These are phyloP conservation scores for Parmelia sp. DNA, from an alignment of 495 filamentous ascomycete genomes.

Conservation along the genomic window DNA sequence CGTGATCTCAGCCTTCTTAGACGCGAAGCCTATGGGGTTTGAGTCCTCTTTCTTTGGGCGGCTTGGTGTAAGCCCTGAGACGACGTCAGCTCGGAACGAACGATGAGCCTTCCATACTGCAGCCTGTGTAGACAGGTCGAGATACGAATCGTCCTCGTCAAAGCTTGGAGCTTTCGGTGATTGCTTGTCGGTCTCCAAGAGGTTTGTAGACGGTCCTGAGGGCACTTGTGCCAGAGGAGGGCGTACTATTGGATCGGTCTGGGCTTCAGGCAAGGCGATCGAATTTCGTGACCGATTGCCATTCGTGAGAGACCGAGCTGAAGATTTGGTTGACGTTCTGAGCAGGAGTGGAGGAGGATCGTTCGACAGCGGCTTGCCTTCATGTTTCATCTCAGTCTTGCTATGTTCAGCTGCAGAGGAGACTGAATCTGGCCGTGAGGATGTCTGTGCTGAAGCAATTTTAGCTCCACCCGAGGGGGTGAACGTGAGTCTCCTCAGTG, in stretches of 20 bases:
- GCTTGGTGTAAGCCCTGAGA: slow-evolving; percentile 12
- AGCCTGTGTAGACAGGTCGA: slow-evolving; percentile 45
- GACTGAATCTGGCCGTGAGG: slow-evolving; percentile 9
- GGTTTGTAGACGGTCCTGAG: slow-evolving; percentile 23
- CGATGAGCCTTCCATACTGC: slow-evolving; percentile 43
- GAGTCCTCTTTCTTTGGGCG: background rate
- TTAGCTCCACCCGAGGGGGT: slow-evolving; percentile 10
- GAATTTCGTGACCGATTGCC: slow-evolving; percentile 13
- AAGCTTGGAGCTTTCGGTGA: slow-evolving; percentile 12
- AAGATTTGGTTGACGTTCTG: slow-evolving; percentile 13
- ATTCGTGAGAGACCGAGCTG: slow-evolving; percentile 7
- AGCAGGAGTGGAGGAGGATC: background rate
- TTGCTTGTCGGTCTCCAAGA: slow-evolving; percentile 25
- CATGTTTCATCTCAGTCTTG: background rate
- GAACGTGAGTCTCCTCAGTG: slow-evolving; percentile 16
- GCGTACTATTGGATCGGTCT: slow-evolving; percentile 14
- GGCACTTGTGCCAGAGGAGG: slow-evolving; percentile 9
- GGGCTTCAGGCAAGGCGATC: slow-evolving; percentile 23
- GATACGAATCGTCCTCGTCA: slow-evolving; percentile 31
- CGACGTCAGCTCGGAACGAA: slow-evolving; percentile 43
- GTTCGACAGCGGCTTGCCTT: background rate
- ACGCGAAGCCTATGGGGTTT: background rate
- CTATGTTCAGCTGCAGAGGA: background rate
- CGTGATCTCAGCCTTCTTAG: background rate
- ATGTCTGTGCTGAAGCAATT: background rate